Percentiles rank a stretch among this genome's conserved stretches.
Evolutionary conservation across 2,329 filamentous ascomycete genomes (phyloP).

Genomic region (Camillea tinctor): DNA sequence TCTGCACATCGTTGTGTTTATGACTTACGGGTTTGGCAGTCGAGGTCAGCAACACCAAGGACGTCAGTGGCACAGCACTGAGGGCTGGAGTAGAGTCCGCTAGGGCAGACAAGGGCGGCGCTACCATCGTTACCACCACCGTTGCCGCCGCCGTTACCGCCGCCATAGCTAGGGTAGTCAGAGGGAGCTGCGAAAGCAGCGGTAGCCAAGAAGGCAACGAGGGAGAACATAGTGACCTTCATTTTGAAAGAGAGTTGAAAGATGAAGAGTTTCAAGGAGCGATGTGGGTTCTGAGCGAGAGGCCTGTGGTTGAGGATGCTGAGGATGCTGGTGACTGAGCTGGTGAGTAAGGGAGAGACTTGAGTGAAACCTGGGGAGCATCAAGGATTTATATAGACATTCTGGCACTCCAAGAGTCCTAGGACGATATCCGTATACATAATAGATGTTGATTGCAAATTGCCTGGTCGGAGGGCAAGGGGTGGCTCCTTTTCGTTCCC

Average conservation of each 20-base stretch:
- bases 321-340: slow-evolving; percentile 9
- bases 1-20: not conserved
- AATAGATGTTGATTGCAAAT: not conserved
- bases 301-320: slow-evolving; percentile 2
- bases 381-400: not conserved
- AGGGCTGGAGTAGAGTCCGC: slow-evolving; percentile 40
- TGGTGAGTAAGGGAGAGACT: slow-evolving; percentile 12
- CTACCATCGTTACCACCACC: slow-evolving; percentile 2
- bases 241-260: slow-evolving; percentile 23
- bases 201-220: slow-evolving; percentile 27
- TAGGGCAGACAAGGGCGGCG: slow-evolving; percentile 40
- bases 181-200: slow-evolving; percentile 20
- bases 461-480: not conserved
- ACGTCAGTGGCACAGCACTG: slow-evolving; percentile 64
- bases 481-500: not conserved
- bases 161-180: not conserved
- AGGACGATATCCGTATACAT: not conserved
- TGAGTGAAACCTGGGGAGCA: not conserved
- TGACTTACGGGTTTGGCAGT: slow-evolving; percentile 48
- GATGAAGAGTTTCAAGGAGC: slow-evolving; percentile 1
- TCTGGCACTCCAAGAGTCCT: not conserved
- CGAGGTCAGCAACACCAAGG: slow-evolving; percentile 38
- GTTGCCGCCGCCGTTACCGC: not conserved
- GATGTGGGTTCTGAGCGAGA: slow-evolving; percentile 7
- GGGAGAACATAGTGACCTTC: slow-evolving; percentile 23